Conservation (phyloP, 108 stramenopile genomes). For the Nitzschia sp. region DNA sequence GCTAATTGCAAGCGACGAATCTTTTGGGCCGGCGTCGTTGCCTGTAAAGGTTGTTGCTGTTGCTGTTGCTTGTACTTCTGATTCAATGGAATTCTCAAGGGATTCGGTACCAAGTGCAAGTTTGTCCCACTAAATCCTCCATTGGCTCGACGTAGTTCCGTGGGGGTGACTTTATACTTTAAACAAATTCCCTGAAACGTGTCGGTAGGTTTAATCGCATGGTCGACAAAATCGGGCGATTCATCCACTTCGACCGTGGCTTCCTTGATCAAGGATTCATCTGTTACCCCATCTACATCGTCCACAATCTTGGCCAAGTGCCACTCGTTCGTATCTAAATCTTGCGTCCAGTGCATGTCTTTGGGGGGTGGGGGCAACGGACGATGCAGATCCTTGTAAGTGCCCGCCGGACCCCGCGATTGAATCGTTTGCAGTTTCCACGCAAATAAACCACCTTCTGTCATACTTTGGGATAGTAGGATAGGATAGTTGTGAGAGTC, state of each 20-base stretch:
- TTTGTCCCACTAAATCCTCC: constrained; percentile 56
- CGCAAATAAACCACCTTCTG: constrained; percentile 51
- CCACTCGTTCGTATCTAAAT: constrained; percentile 52
- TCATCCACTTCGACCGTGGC: background rate
- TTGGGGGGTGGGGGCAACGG: constrained; percentile 58
- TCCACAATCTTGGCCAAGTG: constrained; percentile 18
- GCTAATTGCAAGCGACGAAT: constrained; percentile 4
- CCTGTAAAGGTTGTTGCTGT: constrained; percentile 2
- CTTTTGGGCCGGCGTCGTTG: background rate
- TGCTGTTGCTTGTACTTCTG: background rate
- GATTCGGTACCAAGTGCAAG: constrained; percentile 51
- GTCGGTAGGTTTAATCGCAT: constrained; percentile 45
- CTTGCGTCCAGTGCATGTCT: constrained; percentile 49
- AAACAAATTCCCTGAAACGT: constrained; percentile 72
- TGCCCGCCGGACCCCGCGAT: constrained; percentile 38
- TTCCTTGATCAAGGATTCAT: constrained; percentile 9
- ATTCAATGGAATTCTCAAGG: constrained; percentile 51
- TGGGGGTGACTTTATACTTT: constrained; percentile 55
- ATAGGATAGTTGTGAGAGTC: too few relatives aligned
- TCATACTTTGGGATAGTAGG: too few relatives aligned
- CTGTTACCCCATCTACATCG: background rate
- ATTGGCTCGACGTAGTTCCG: constrained; percentile 59
- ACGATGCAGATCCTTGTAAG: constrained; percentile 33
- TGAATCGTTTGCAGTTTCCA: constrained; percentile 60
- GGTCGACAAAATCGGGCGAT: constrained; percentile 20